Evolutionary conservation across 225 moss, liverwort and hornwort genomes (phyloP).

Genomic region (Ulota crispa): DNA sequence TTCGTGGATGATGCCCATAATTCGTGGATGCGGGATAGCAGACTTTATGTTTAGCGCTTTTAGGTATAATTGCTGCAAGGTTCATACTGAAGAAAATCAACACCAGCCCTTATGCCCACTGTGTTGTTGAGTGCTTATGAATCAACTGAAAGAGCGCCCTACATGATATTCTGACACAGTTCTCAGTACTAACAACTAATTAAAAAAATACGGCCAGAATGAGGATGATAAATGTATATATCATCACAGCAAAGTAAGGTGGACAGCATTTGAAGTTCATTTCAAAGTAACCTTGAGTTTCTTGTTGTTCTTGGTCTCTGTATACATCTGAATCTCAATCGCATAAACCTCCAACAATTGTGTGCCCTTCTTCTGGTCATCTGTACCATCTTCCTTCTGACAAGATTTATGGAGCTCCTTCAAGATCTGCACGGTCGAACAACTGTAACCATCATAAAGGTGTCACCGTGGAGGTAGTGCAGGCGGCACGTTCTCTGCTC

Average conservation of each 20-base stretch:
- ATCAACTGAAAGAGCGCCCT: neutral
- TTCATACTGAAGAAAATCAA: slow-evolving; percentile 25
- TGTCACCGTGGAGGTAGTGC: slow-evolving; percentile 4
- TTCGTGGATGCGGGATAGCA: slow-evolving; percentile 98
- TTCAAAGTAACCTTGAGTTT: slow-evolving; percentile 73
- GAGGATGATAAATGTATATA: neutral
- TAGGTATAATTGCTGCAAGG: slow-evolving; percentile 89
- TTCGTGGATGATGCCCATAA: slow-evolving; percentile 99
- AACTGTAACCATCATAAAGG: slow-evolving; percentile 12
- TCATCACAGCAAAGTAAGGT: no score
- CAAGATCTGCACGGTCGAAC: slow-evolving; percentile 69
- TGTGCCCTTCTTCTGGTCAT: slow-evolving; percentile 99
- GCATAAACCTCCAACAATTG: slow-evolving; percentile 98
- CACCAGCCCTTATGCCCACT: slow-evolving; percentile 10
- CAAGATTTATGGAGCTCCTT: slow-evolving; percentile 99
- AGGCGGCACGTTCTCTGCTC: neutral
- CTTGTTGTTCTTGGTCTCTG: slow-evolving; percentile 99
- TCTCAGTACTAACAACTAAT: neutral
- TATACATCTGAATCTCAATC: slow-evolving; percentile 99
- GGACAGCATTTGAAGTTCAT: neutral
- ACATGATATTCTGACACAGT: neutral
- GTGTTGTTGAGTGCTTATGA: neutral
- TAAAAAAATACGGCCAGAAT: neutral
- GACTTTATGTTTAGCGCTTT: slow-evolving; percentile 98
- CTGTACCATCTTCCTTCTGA: slow-evolving; percentile 97